phyloP scores from a whole-genome alignment of 768 basidiomycete species.

The Leccinum truebloodii region DNA sequence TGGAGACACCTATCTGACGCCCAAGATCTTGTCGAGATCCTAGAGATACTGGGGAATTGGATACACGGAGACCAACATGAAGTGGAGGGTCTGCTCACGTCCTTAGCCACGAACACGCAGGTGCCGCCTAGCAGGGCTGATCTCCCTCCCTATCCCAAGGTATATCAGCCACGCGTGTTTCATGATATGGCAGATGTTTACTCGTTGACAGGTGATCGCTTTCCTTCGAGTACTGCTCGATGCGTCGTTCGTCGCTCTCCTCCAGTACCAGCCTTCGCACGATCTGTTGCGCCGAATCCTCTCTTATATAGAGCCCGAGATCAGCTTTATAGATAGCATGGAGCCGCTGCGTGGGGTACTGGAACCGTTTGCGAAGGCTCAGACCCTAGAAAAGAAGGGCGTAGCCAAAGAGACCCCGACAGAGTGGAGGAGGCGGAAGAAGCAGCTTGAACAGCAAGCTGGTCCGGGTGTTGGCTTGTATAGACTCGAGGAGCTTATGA shows the following conservation, averaged over 20 bases:
- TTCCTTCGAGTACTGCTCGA: slow-evolving; percentile 73
- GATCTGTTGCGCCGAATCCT: slow-evolving; percentile 49
- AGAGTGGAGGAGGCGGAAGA: slow-evolving; percentile 57
- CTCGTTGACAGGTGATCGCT: slow-evolving; percentile 48
- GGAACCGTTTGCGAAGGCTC: slow-evolving; percentile 60
- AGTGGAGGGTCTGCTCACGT: slow-evolving; percentile 23
- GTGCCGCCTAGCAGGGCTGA: slow-evolving; percentile 18
- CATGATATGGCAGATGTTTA: slow-evolving; percentile 31
- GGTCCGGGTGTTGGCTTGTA: slow-evolving; percentile 62
- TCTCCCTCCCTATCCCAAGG: slow-evolving; percentile 36
- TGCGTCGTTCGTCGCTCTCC: slow-evolving; percentile 65
- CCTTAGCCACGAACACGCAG: slow-evolving; percentile 15
- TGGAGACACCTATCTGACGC: slow-evolving; percentile 42
- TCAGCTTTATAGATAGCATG: slow-evolving; percentile 47
- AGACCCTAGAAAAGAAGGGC: slow-evolving; percentile 43
- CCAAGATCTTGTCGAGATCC: slow-evolving; percentile 38
- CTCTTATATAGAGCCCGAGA: slow-evolving; percentile 55
- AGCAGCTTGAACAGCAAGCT: slow-evolving; percentile 52
- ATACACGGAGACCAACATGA: slow-evolving; percentile 32
- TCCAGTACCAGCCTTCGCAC: slow-evolving; percentile 65
- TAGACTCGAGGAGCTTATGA: slow-evolving; percentile 67
- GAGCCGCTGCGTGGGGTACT: slow-evolving; percentile 62
- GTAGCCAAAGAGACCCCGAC: slow-evolving; percentile 32
- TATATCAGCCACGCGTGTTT: slow-evolving; percentile 38
- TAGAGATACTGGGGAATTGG: slow-evolving; percentile 43